Conservation (phyloP, 2,329 filamentous ascomycete genomes). For the Fusarium protoensiforme region DNA sequence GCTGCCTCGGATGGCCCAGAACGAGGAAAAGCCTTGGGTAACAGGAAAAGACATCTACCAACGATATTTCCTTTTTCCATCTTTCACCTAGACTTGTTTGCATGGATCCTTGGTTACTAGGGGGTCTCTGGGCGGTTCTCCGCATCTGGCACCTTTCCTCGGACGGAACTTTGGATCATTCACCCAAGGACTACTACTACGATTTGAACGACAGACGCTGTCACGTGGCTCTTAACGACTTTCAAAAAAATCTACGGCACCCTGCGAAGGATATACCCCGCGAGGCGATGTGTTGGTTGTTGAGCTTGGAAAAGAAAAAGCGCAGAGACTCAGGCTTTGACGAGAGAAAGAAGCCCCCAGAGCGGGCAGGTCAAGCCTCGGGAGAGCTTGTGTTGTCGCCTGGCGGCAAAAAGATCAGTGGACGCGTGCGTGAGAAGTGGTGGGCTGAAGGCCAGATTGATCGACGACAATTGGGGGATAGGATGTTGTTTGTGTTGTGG, state of each 20-base stretch:
- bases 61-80: conserved; percentile 42
- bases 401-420: conserved; percentile 42
- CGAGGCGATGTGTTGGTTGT: conserved; percentile 52
- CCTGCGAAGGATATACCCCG: conserved; percentile 56
- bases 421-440: conserved; percentile 47
- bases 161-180: conserved; percentile 48
- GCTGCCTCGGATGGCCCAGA: neutral
- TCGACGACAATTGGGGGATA: conserved; percentile 39
- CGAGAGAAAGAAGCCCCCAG: conserved; percentile 32
- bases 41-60: conserved; percentile 39
- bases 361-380: conserved; percentile 38
- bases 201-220: conserved; percentile 50
- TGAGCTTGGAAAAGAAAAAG: conserved; percentile 47
- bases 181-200: conserved; percentile 47
- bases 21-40: conserved; percentile 15
- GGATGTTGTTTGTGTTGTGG: conserved; percentile 40
- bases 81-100: conserved; percentile 46
- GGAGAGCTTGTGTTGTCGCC: conserved; percentile 41
- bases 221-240: conserved; percentile 52
- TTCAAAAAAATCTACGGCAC: conserved; percentile 50
- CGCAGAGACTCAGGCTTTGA: conserved; percentile 43
- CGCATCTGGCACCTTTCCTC: conserved; percentile 44
- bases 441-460: conserved; percentile 48
- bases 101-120: conserved; percentile 45
- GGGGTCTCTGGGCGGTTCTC: conserved; percentile 41